Percentiles rank a stretch among this genome's conserved stretches.
Conservation (phyloP, 1,284 basidiomycete genomes). For the Apiotrichum sp. region DNA sequence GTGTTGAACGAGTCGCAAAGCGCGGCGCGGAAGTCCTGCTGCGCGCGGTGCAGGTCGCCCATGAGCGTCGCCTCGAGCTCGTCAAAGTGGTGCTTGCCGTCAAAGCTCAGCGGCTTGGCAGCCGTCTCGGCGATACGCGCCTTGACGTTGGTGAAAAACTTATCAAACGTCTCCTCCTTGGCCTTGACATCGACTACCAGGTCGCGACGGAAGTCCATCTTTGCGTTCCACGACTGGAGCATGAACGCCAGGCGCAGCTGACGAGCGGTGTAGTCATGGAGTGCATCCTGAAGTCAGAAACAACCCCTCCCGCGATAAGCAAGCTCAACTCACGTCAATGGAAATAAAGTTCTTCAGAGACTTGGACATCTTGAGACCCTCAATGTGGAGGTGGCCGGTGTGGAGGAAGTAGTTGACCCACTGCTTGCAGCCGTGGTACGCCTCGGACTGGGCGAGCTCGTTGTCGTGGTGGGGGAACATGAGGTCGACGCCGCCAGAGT, state of each 20-base stretch:
- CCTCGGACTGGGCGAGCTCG: slow-evolving; percentile 96
- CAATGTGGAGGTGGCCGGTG: slow-evolving; percentile 97
- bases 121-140: slow-evolving; percentile 57
- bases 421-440: slow-evolving; percentile 81
- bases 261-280: slow-evolving; percentile 74
- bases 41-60: slow-evolving; percentile 62
- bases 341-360: slow-evolving; percentile 99
- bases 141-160: slow-evolving; percentile 86
- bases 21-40: slow-evolving; percentile 74
- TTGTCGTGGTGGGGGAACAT: slow-evolving; percentile 99
- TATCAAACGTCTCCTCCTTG: slow-evolving; percentile 83
- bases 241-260: slow-evolving; percentile 94
- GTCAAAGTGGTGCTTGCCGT: slow-evolving; percentile 51
- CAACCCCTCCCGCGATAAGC: neutral
- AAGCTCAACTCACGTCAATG: slow-evolving; percentile 67
- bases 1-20: slow-evolving; percentile 99
- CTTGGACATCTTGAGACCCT: slow-evolving; percentile 99
- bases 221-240: slow-evolving; percentile 83
- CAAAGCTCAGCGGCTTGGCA: slow-evolving; percentile 32
- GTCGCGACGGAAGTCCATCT: slow-evolving; percentile 90
- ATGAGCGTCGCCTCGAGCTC: slow-evolving; percentile 61
- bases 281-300: slow-evolving; percentile 64
- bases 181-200: slow-evolving; percentile 78
- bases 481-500: slow-evolving; percentile 93
- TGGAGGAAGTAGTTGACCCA: slow-evolving; percentile 99